phyloP scores from a whole-genome alignment of 2,329 filamentous ascomycete genomes.

The Sclerotinia glacialis region DNA sequence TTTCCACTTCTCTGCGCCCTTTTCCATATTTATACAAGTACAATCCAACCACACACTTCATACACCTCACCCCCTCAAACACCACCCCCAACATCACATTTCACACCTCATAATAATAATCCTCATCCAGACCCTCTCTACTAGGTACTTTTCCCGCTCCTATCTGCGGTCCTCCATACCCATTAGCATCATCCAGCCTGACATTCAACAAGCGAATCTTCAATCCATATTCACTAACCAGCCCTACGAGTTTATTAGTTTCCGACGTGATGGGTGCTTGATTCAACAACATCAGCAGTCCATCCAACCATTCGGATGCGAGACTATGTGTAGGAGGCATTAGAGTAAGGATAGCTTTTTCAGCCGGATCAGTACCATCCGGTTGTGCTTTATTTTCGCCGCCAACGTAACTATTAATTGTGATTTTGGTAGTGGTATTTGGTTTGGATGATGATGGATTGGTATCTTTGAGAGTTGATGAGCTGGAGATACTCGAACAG shows the following conservation, averaged over 20 bases:
- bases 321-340: slow-evolving; percentile 76
- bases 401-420: slow-evolving; percentile 70
- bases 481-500: slow-evolving; percentile 44
- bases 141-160: slow-evolving; percentile 70
- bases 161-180: slow-evolving; percentile 59
- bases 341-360: slow-evolving; percentile 76
- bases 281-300: slow-evolving; percentile 88
- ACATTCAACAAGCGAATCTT: slow-evolving; percentile 93
- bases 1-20: not conserved
- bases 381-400: slow-evolving; percentile 35
- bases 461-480: slow-evolving; percentile 43
- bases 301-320: slow-evolving; percentile 95
- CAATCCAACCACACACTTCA: not conserved
- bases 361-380: slow-evolving; percentile 47
- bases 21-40: not conserved
- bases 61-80: not conserved
- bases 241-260: slow-evolving; percentile 81
- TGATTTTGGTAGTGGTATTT: slow-evolving; percentile 72
- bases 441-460: slow-evolving; percentile 32
- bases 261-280: slow-evolving; percentile 97
- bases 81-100: too few species aligned
- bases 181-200: slow-evolving; percentile 73
- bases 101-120: slow-evolving; percentile 74
- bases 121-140: slow-evolving; percentile 81
- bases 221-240: slow-evolving; percentile 86